Base-by-base conservation (phyloP, 2,329 filamentous ascomycete species). In the Cordyceps pruinosa region DNA sequence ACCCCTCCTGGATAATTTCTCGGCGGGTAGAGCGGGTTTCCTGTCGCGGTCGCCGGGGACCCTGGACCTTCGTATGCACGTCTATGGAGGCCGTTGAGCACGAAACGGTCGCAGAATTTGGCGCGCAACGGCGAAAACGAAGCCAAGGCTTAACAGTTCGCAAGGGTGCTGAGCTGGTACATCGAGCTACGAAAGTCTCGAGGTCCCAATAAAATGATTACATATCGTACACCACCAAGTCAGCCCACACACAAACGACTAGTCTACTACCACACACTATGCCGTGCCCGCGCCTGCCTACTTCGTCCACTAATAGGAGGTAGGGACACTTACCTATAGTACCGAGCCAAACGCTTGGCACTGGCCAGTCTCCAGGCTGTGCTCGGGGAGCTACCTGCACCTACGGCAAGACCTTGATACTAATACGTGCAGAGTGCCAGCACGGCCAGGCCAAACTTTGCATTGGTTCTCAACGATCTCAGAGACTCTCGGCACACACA, bases 171-270 rank as follows among this genome's bases (percentile, higher is more conserved):
- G 50, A 23, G 35, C n/a, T 46, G 30, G 42, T 9, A 54, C 12
- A n/a, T 34, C 13, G 41, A 54, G 51, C 30, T 41, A 46, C 51
- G 21, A 46, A 21, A 37, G 23, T 13, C 32, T 26, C 8, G 21
- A 26, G 30, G 51, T 46, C 51, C 50, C 51, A 54, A n/a, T 46
- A 35, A n/a, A 35, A 46, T 46, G 51, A 55, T 55, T 55, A 55
- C 52, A 39, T 32, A 47, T 39, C 17, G 42, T 32, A 30, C 51
- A 32, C 41, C 35, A 34, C 46, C 21, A 25, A 12, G 10, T 12
- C 19, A 34, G n/a, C 30, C 30, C 30, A 48, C 49, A 41, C 25
- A 37, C 35, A 51, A 51, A 28, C 32, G 10, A 10, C 8, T 35
- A 9, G n/a, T n/a, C 13, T 35, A 35, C 34, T 15, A 32, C 5